Evolutionary conservation across 2,329 filamentous ascomycete species (phyloP).

Genomic region (Stagonosporopsis chrysanthemi): DNA sequence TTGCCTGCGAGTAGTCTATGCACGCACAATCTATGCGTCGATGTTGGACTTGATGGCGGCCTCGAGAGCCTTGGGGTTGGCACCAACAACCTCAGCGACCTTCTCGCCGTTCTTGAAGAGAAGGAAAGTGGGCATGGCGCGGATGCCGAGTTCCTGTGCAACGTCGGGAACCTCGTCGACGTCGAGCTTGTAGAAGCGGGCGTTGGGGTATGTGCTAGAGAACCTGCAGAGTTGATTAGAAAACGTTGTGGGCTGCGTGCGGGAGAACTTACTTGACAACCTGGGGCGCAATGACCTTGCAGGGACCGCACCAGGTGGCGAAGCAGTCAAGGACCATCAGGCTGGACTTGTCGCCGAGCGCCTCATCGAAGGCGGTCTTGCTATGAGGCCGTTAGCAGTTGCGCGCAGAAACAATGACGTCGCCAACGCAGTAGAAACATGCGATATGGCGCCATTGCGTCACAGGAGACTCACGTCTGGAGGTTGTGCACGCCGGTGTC

Average conservation of each 20-base stretch:
- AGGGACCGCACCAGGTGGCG: slow-evolving; percentile 92
- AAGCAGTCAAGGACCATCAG: slow-evolving; percentile 85
- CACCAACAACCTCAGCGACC: slow-evolving; percentile 77
- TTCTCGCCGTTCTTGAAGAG: slow-evolving; percentile 83
- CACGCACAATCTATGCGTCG: slow-evolving; percentile 29
- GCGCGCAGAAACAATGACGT: slow-evolving; percentile 22
- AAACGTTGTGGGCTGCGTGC: neutral
- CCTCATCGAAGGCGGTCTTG: slow-evolving; percentile 65
- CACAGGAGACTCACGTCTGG: slow-evolving; percentile 47
- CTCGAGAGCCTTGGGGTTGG: slow-evolving; percentile 75
- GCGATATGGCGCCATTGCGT: slow-evolving; percentile 4
- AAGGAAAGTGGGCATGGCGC: slow-evolving; percentile 92
- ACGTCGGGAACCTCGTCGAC: slow-evolving; percentile 82
- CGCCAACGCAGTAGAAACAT: slow-evolving; percentile 12
- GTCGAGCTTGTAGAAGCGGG: slow-evolving; percentile 88
- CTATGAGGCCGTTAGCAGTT: slow-evolving; percentile 51
- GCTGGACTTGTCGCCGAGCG: slow-evolving; percentile 60
- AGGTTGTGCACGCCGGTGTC: slow-evolving; percentile 61
- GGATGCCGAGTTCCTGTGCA: slow-evolving; percentile 77
- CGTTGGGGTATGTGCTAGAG: slow-evolving; percentile 65
- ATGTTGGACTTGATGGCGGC: slow-evolving; percentile 55
- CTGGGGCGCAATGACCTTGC: slow-evolving; percentile 85
- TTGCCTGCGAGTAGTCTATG: neutral
- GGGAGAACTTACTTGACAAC: slow-evolving; percentile 66
- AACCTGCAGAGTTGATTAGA: slow-evolving; percentile 55